phyloP scores from a whole-genome alignment of 768 basidiomycete species.

The Russula earlei region DNA sequence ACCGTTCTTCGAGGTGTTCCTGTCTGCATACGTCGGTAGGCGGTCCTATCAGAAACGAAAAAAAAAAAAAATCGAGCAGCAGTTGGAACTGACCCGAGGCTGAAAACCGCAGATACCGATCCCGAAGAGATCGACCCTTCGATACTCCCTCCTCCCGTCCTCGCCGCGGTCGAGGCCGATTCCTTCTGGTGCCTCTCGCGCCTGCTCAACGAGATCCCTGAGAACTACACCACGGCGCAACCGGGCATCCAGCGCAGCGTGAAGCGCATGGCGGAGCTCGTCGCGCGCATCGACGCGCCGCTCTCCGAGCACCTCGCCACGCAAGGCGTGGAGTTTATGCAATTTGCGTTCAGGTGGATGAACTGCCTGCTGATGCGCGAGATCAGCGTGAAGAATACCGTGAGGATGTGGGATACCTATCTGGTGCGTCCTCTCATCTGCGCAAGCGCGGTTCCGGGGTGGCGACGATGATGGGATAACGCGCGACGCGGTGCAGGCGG shows the following conservation, averaged over 20 bases:
- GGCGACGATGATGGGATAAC: neutral
- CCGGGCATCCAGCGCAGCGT: slow-evolving; percentile 95
- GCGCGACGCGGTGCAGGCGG: slow-evolving; percentile 49
- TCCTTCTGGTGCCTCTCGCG: slow-evolving; percentile 98
- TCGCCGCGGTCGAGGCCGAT: slow-evolving; percentile 91
- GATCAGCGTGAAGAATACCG: slow-evolving; percentile 92
- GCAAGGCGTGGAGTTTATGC: slow-evolving; percentile 98
- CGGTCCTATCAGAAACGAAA: slow-evolving; percentile 4
- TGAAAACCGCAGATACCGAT: slow-evolving; percentile 59
- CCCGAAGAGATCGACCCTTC: slow-evolving; percentile 83
- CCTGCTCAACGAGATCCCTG: slow-evolving; percentile 92
- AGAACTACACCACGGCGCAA: slow-evolving; percentile 95
- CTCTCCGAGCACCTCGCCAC: slow-evolving; percentile 78
- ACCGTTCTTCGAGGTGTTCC: slow-evolving; percentile 96
- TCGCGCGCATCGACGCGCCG: slow-evolving; percentile 82
- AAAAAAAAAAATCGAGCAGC: neutral
- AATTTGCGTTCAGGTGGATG: slow-evolving; percentile 99
- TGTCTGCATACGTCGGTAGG: slow-evolving; percentile 88
- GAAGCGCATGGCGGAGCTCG: slow-evolving; percentile 87
- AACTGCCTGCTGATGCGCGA: slow-evolving; percentile 98
- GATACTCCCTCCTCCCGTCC: slow-evolving; percentile 53
- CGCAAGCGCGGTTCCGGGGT: neutral
- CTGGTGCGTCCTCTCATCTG: slow-evolving; percentile 46
- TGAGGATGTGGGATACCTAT: slow-evolving; percentile 99
- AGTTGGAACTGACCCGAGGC: neutral